phyloP scores from a whole-genome alignment of 331 rosid species.

The Cydonia oblonga region DNA sequence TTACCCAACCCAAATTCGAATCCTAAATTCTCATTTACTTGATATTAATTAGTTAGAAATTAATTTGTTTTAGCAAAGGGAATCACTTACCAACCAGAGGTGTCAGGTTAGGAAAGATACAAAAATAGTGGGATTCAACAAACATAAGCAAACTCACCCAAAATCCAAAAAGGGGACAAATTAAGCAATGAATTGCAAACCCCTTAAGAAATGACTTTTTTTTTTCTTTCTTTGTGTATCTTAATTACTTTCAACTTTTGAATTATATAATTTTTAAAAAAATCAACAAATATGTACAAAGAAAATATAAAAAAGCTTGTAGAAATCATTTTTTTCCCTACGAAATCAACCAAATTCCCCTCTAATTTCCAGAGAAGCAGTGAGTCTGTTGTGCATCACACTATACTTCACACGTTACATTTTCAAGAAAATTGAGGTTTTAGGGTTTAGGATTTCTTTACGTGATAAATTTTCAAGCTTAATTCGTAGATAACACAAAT shows the following conservation, averaged over 20 bases:
- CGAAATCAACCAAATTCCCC: background rate
- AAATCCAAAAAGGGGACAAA: constrained; percentile 1
- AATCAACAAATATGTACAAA: background rate
- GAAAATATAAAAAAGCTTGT: too few species aligned
- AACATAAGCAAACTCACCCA: background rate
- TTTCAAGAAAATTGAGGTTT: too few species aligned
- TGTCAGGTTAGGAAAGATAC: background rate
- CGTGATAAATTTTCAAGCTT: fast-evolving
- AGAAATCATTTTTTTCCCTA: too few species aligned
- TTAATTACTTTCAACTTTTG: too few species aligned
- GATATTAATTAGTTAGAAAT: background rate
- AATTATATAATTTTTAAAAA: too few species aligned
- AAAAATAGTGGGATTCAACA: background rate
- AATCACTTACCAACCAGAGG: background rate
- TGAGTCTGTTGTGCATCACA: too few species aligned
- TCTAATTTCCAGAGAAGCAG: background rate
- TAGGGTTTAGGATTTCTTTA: too few species aligned
- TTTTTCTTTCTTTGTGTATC: background rate
- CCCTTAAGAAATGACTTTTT: background rate
- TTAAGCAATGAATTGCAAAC: background rate
- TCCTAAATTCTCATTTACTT: background rate
- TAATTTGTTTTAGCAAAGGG: background rate
- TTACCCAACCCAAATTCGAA: background rate
- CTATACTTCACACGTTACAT: too few species aligned
- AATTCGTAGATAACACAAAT: too few species aligned